Percentiles rank a stretch among this genome's conserved stretches.
Evolutionary conservation across 352 stramenopile species (phyloP).

Genomic region (Phytophthora foliorum): DNA sequence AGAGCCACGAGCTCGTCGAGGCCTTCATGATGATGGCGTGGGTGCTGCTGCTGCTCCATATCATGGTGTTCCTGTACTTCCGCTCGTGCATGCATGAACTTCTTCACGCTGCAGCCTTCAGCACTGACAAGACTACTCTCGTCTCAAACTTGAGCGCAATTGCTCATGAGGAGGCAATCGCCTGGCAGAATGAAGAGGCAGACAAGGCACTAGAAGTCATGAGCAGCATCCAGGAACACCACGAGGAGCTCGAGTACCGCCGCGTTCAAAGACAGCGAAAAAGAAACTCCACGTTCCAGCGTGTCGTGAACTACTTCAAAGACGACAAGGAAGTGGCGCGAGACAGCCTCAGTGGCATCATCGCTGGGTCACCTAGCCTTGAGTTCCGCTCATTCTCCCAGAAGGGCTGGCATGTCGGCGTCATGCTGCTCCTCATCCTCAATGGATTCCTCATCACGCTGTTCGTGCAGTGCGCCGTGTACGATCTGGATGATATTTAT

Average conservation of each 20-base stretch:
- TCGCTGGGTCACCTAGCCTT: conserved; percentile 20
- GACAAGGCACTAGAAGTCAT: conserved; percentile 35
- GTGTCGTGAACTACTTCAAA: conserved; percentile 3
- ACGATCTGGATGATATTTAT: conserved; percentile 46
- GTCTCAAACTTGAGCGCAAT: conserved; percentile 29
- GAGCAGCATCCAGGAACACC: conserved; percentile 35
- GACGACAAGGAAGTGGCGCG: not conserved
- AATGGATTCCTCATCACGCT: conserved; percentile 74
- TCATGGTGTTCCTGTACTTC: conserved; percentile 47
- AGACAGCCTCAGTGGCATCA: conserved; percentile 19
- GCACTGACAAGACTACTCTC: conserved; percentile 27
- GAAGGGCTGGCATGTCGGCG: conserved; percentile 67
- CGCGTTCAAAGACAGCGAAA: conserved; percentile 12
- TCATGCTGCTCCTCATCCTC: conserved; percentile 69
- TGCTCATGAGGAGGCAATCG: conserved; percentile 27
- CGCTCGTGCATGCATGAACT: conserved; percentile 35
- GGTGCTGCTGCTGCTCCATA: conserved; percentile 47
- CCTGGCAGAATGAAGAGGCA: conserved; percentile 34
- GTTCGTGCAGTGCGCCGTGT: conserved; percentile 65
- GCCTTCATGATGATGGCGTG: conserved; percentile 52
- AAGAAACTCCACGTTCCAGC: conserved; percentile 7
- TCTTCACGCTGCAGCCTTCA: conserved; percentile 25
- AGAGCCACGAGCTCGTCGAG: conserved; percentile 46
- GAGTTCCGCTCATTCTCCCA: conserved; percentile 62
- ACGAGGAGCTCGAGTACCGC: conserved; percentile 34